A percentile compares a stretch with the other conserved stretches of the same genome.
These are phyloP conservation scores for Groenewaldozyma tartarivorans DNA, from an alignment of 805 yeast species.

Conservation along the genomic window DNA sequence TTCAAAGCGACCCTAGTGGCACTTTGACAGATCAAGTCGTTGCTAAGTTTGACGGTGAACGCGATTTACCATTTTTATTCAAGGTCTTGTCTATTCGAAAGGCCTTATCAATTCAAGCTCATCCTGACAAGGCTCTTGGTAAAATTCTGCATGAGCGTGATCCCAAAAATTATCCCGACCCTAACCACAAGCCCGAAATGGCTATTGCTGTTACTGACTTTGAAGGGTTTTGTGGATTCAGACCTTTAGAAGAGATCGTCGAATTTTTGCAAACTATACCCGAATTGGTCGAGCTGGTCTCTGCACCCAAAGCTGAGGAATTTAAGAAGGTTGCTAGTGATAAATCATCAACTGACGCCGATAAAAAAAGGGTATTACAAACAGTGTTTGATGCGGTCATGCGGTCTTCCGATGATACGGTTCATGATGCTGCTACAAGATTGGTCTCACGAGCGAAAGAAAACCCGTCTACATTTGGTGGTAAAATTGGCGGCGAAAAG, in stretches of 20 bases:
- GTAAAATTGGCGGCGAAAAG: slow-evolving; percentile 29
- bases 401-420: slow-evolving; percentile 60
- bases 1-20: slow-evolving; percentile 47
- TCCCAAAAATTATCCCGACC: slow-evolving; percentile 94
- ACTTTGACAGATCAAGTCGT: slow-evolving; percentile 53
- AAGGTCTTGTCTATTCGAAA: slow-evolving; percentile 89
- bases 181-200: slow-evolving; percentile 99
- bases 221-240: slow-evolving; percentile 97
- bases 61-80: slow-evolving; percentile 83
- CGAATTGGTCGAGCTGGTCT: slow-evolving; percentile 65
- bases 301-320: slow-evolving; percentile 44
- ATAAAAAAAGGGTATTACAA: slow-evolving; percentile 61
- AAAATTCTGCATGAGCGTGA: slow-evolving; percentile 66
- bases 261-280: slow-evolving; percentile 61
- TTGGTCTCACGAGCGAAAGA: slow-evolving; percentile 57
- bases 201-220: slow-evolving; percentile 93
- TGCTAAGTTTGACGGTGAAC: slow-evolving; percentile 50
- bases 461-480: slow-evolving; percentile 50
- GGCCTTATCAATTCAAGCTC: slow-evolving; percentile 94
- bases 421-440: slow-evolving; percentile 47
- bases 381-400: slow-evolving; percentile 71
- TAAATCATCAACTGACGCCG: slow-evolving; percentile 45
- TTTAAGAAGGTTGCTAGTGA: slow-evolving; percentile 30
- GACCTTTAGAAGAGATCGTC: slow-evolving; percentile 75
- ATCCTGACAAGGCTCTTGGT: slow-evolving; percentile 86